These are phyloP conservation scores for Oryza longistaminata DNA, from an alignment of 176 grass and related monocot species.

Conservation along the genomic window DNA sequence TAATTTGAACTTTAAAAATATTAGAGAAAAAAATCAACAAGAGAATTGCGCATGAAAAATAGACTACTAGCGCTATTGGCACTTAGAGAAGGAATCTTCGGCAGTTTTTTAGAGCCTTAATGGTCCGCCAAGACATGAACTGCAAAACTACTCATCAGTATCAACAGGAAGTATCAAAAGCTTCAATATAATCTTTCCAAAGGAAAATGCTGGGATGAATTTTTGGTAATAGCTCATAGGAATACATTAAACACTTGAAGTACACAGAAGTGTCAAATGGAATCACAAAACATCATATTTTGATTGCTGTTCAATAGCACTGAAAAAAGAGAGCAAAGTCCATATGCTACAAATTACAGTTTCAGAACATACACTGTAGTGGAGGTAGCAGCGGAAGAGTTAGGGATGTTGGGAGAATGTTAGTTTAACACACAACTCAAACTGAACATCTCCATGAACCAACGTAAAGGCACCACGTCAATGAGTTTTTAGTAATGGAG, in stretches of 20 bases:
- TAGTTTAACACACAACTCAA: background rate
- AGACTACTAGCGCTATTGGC: background rate
- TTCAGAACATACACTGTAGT: background rate
- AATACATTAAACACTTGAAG: background rate
- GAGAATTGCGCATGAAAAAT: background rate
- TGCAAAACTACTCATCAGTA: background rate
- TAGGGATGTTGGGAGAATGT: background rate
- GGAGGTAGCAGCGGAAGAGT: background rate
- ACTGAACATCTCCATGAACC: background rate
- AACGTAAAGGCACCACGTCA: background rate
- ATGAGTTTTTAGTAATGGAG: background rate
- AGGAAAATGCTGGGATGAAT: background rate
- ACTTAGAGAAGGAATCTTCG: background rate
- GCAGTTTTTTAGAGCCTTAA: background rate
- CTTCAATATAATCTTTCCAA: background rate
- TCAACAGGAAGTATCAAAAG: background rate
- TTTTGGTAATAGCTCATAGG: background rate
- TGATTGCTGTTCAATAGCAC: background rate
- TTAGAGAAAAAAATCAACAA: background rate
- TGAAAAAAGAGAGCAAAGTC: background rate
- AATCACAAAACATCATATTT: background rate
- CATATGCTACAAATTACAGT: conserved; percentile 9
- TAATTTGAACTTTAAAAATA: background rate
- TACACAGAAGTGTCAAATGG: background rate
- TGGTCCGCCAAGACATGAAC: background rate